Conservation (phyloP, 176 grass and related monocot genomes). For the Tuctoria greenei region DNA sequence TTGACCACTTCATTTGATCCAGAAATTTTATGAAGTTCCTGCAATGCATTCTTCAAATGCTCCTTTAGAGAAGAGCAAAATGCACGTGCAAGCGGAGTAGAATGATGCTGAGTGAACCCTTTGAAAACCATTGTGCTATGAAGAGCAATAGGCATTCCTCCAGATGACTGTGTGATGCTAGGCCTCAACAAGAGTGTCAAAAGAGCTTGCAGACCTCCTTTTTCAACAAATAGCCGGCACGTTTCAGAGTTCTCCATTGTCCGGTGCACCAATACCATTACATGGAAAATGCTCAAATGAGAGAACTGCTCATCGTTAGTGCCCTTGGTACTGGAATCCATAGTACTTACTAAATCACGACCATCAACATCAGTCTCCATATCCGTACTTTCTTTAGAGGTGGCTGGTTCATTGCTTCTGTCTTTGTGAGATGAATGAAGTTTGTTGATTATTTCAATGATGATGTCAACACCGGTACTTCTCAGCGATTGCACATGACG, state of each 20-base stretch:
- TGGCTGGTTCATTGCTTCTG: conserved; percentile 44
- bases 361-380: conserved; percentile 96
- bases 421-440: conserved; percentile 58
- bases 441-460: conserved; percentile 93
- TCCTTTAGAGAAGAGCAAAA: conserved; percentile 85
- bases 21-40: conserved; percentile 60
- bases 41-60: conserved; percentile 79
- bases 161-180: conserved; percentile 96
- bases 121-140: conserved; percentile 99
- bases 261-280: conserved; percentile 91
- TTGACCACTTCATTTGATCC: conserved; percentile 42
- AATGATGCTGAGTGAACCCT: conserved; percentile 95
- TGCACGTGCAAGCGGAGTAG: conserved; percentile 79
- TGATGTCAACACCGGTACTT: conserved; percentile 90
- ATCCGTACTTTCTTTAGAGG: conserved; percentile 63
- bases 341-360: conserved; percentile 74
- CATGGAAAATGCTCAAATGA: conserved; percentile 95
- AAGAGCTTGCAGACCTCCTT: conserved; percentile 74
- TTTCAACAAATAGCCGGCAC: conserved; percentile 97
- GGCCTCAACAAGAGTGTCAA: conserved; percentile 83
- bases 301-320: conserved; percentile 80
- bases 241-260: conserved; percentile 99
- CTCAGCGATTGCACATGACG: conserved; percentile 91
- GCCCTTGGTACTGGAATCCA: conserved; percentile 60
- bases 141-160: conserved; percentile 98